Evolutionary conservation across 257 asterid species (phyloP).

Genomic region (Petunia axillaris): DNA sequence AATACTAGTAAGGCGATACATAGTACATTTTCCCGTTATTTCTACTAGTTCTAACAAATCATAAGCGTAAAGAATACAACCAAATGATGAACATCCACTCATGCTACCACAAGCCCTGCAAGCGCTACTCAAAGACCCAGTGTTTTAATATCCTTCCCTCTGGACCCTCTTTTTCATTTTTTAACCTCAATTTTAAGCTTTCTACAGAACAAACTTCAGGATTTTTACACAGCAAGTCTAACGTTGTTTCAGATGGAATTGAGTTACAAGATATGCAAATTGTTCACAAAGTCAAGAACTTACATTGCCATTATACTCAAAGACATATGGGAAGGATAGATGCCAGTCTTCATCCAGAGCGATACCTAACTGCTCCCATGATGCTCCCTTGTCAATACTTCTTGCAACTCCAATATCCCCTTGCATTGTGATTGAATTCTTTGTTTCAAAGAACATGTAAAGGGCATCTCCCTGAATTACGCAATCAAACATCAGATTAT

Average conservation of each 20-base stretch:
- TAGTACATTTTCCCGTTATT: not conserved
- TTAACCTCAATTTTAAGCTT: not conserved
- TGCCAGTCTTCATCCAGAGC: slow-evolving; percentile 98
- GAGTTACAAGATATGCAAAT: not conserved
- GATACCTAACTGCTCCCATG: slow-evolving; percentile 90
- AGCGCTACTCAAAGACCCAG: not conserved
- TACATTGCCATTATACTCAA: slow-evolving; percentile 84
- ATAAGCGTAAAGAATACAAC: not conserved
- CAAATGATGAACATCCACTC: not conserved
- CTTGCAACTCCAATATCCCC: slow-evolving; percentile 96
- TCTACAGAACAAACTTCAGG: not conserved
- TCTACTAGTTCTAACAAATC: not conserved
- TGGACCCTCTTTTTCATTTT: not conserved
- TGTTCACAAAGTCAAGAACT: slow-evolving; percentile 35
- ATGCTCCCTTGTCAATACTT: slow-evolving; percentile 81
- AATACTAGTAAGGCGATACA: not conserved
- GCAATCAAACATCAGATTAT: slow-evolving; percentile 34
- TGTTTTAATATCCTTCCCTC: slow-evolving; percentile 19
- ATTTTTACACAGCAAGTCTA: slow-evolving; percentile 11
- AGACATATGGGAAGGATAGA: slow-evolving; percentile 92
- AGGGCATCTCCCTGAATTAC: slow-evolving; percentile 69
- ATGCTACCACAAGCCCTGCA: not conserved
- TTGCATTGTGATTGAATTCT: slow-evolving; percentile 85
- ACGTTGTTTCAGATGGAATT: not conserved
- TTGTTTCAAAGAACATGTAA: slow-evolving; percentile 81